Evolutionary conservation across 2,329 filamentous ascomycete genomes (phyloP).

Genomic region (Alternaria triticina): DNA sequence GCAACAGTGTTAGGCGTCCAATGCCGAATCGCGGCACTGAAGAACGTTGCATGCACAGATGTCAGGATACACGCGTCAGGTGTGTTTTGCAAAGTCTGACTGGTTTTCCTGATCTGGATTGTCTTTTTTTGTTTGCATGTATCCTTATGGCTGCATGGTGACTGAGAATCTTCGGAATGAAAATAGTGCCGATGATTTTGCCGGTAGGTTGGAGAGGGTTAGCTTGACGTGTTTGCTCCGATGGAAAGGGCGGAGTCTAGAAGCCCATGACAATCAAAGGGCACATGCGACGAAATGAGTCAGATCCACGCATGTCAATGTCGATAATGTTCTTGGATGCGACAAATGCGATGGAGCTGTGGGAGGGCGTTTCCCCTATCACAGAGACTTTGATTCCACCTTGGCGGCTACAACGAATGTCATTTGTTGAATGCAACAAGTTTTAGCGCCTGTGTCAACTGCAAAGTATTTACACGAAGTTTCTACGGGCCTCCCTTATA

Average conservation of each 20-base stretch:
- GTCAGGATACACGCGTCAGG: not conserved
- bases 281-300: not conserved
- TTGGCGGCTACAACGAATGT: slow-evolving; percentile 2
- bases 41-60: not conserved
- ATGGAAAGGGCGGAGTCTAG: not conserved
- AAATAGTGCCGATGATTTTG: not conserved
- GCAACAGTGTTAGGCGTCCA: slow-evolving; percentile 2
- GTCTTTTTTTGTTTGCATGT: not conserved
- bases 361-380: not conserved
- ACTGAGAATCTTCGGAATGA: not conserved
- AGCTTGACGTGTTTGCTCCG: not conserved
- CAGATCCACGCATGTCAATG: not conserved
- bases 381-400: not conserved
- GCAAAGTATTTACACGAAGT: not conserved
- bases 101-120: not conserved
- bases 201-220: not conserved
- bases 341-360: not conserved
- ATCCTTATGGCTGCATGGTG: not conserved
- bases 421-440: not conserved
- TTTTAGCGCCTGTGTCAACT: not conserved
- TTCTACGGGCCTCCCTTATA: not conserved
- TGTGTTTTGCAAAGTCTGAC: not conserved
- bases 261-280: not conserved
- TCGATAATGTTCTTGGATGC: not conserved
- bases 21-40: not conserved